A percentile compares a stretch with the other conserved stretches of the same genome.
These are phyloP conservation scores for Babesia divergens DNA, from an alignment of 169 alveolate genomes.

Conservation along the genomic window DNA sequence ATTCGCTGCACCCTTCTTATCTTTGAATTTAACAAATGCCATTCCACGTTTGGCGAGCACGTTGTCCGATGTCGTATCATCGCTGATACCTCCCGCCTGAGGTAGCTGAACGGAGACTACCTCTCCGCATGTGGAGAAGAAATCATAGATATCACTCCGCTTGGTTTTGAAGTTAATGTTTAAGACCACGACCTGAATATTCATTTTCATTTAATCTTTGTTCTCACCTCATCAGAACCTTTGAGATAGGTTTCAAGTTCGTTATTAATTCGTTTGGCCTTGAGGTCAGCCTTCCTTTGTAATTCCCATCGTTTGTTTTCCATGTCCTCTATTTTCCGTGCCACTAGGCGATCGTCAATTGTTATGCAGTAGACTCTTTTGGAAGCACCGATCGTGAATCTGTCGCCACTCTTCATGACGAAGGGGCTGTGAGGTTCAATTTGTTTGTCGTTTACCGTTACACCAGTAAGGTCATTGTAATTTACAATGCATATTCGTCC, in stretches of 20 bases:
- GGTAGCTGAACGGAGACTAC: slow-evolving; percentile 23
- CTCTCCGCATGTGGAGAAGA: slow-evolving; percentile 29
- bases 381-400: slow-evolving; percentile 40
- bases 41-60: slow-evolving; percentile 25
- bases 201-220: background rate
- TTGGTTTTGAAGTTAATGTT: slow-evolving; percentile 44
- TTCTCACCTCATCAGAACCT: slow-evolving; percentile 25
- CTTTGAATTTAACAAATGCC: slow-evolving; percentile 30
- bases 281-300: background rate
- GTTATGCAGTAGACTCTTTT: background rate
- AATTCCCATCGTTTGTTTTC: slow-evolving; percentile 1
- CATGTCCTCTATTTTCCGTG: background rate
- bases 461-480: slow-evolving; percentile 13
- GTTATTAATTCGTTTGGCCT: background rate
- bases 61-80: slow-evolving; percentile 22
- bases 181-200: slow-evolving; percentile 17
- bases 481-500: slow-evolving; percentile 9
- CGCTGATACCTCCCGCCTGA: slow-evolving; percentile 5
- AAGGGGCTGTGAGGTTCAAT: slow-evolving; percentile 17
- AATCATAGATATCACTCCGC: slow-evolving; percentile 29
- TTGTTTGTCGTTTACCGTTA: slow-evolving; percentile 1
- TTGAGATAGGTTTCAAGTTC: slow-evolving; percentile 29
- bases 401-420: slow-evolving; percentile 6
- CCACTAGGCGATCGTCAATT: slow-evolving; percentile 5
- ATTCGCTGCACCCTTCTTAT: slow-evolving; percentile 10